Base-by-base conservation (phyloP, 164 flowering plant genomes). In the Nelumbo lutea region DNA sequence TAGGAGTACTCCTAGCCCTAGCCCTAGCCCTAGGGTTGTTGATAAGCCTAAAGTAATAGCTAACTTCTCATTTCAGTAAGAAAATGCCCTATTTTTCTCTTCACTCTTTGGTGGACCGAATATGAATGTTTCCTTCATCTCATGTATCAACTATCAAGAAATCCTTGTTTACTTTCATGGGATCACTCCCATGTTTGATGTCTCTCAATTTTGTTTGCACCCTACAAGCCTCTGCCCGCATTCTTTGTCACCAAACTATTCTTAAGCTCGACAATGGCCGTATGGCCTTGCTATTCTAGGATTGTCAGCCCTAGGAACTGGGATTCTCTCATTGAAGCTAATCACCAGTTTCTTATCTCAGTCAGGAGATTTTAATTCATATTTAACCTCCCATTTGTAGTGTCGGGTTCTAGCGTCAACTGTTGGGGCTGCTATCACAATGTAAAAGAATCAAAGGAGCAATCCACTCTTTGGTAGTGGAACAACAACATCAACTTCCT, bases 371-470 rank as follows among this genome's bases (percentile, higher is more conserved):
- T 75, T 85, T 72, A 58, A 81, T 73, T 88, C 91, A 53, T 91
- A 88, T 77, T 84, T 88, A 47, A 84, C 89, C 48, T 91, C 96
- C 97, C 97, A 93, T 78, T 76, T 84, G 72, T 80, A 82, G 10
- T 74, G 72, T 7, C 88, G 70, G 5, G 83, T 70, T 74, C 77
- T 79, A 1, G 85, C 96, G 11, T 84, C 91, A 1, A 68, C 87
- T 3, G n/a, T 42, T 63, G 53, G 66, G n/a, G 13, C 52, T 44
- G 40, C n/a, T 45, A 15, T 9, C 27, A 63, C 3, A 9, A 44
- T 7, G 43, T 39, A 42, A 6, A 59, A 40, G 4, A 59, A 6
- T 41, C 39, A 6, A 40, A 40, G 42, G 41, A 59, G 62, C 43
- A 59, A 40, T 2, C 62, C 61, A 39, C 1, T 15, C 43, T 59